Base-by-base conservation (phyloP, 805 yeast genomes). In the Candida vaughaniae region DNA sequence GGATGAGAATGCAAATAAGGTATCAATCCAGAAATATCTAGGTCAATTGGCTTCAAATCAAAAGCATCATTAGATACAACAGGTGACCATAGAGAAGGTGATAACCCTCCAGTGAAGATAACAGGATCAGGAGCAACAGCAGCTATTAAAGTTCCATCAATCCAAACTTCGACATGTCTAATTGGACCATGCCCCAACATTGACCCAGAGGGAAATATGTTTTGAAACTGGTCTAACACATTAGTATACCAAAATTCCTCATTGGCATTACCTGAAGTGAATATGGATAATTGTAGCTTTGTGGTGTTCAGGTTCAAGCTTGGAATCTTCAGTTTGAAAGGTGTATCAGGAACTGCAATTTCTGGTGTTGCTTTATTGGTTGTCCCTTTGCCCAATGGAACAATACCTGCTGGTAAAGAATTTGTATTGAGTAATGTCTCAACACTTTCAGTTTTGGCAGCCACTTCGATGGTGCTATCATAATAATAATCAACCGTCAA, bases 191-290 rank as follows among this genome's bases (percentile, higher is more conserved):
- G 82, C 5, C 85, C 85, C 9, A 58, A 52, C 4, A 49, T 51
- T 2, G 35, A 31, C 1, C 51, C 43, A 2, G 47, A 52, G 3
- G 16, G 14, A 43, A 77, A 78, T n/a, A 50, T 49, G 27, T 64
- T 53, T n/a, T 55, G 59, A 45, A 58, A 70, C 31, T 64, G 53
- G 47, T 79, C 85, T 29, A 82, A 41, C 8, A 69, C 64, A 46
- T 85, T 82, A 3, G 79, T 59, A 57, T 81, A 88, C 95, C 95
- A 87, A 50, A 85, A 84, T 55, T 88, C 95, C 58, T 87, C 96
- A 23, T 73, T 78, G 3, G 81, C 82, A 49, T 82, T 85, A 2
- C 93, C 95, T 14, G 85, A 76, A 9, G 83, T 77, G 46, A 77
- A 79, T 4, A 87, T 55, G 8, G 82, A 71, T 22, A 86, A 54